Evolutionary conservation across 768 basidiomycete genomes (phyloP).

Genomic region (Russula sp.): DNA sequence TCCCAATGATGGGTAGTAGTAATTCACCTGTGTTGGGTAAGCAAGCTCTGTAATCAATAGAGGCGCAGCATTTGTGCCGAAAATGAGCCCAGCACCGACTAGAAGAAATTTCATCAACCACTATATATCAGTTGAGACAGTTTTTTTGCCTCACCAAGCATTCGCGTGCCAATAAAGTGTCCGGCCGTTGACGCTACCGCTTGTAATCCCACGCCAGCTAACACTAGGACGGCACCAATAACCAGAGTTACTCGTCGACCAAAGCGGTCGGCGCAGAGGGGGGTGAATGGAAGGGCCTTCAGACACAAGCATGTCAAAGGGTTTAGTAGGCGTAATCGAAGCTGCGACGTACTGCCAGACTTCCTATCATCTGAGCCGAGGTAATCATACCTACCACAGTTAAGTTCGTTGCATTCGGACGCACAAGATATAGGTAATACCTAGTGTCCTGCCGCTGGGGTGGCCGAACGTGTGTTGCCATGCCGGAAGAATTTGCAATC

Average conservation of each 20-base stretch:
- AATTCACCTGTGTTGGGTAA: conserved; percentile 60
- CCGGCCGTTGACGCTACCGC: conserved; percentile 40
- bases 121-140: not conserved
- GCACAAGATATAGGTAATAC: conserved; percentile 25
- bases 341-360: conserved; percentile 37
- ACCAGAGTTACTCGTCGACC: conserved; percentile 59
- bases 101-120: conserved; percentile 12
- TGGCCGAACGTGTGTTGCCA: conserved; percentile 53
- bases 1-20: not conserved
- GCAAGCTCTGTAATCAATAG: conserved; percentile 59
- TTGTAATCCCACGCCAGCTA: conserved; percentile 57
- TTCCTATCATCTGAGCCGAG: conserved; percentile 57
- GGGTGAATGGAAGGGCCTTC: conserved; percentile 57
- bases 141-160: conserved; percentile 38
- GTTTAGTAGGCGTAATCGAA: not conserved
- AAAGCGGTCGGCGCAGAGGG: conserved; percentile 51
- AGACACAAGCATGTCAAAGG: not conserved
- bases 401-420: not conserved
- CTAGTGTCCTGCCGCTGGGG: conserved; percentile 48
- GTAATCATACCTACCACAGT: conserved; percentile 50
- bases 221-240: conserved; percentile 56
- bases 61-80: conserved; percentile 58
- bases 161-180: conserved; percentile 53
- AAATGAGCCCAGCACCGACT: conserved; percentile 62
- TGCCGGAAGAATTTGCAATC: conserved; percentile 59